These are phyloP conservation scores for Taphrina betulina DNA, from an alignment of 1,139 yeast species.

Conservation along the genomic window DNA sequence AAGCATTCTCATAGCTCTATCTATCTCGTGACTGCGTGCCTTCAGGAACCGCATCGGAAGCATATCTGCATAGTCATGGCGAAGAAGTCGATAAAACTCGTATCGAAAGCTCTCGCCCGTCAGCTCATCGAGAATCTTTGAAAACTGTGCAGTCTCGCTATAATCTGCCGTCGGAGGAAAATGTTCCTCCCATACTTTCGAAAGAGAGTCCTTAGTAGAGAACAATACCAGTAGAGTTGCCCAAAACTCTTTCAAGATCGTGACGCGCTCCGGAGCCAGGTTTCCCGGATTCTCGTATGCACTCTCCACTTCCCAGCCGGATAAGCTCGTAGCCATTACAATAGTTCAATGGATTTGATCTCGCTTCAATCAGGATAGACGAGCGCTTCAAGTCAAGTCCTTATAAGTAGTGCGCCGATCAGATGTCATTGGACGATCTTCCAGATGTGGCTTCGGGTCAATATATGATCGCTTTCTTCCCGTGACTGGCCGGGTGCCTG, in stretches of 20 bases:
- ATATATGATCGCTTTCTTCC: too few species aligned
- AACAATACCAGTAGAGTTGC: constrained; percentile 3
- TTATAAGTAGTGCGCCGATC: too few species aligned
- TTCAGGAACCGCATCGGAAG: constrained; percentile 28
- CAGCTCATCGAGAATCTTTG: constrained; percentile 2
- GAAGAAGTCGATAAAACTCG: constrained; percentile 17
- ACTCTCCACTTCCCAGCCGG: constrained; percentile 5
- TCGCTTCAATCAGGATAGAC: too few species aligned
- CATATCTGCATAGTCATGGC: constrained; percentile 28
- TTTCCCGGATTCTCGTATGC: constrained; percentile 11
- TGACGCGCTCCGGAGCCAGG: background rate
- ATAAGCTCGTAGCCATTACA: too few species aligned
- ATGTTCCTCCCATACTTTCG: background rate
- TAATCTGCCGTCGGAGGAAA: background rate
- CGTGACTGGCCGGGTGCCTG: too few species aligned
- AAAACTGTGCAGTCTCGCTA: constrained; percentile 11
- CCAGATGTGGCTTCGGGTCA: too few species aligned
- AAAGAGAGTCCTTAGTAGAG: background rate
- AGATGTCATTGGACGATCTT: too few species aligned
- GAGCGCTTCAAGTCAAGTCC: too few species aligned
- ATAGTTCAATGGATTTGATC: too few species aligned
- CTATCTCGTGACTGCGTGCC: constrained; percentile 24
- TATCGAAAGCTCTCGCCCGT: constrained; percentile 11
- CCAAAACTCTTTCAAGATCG: constrained; percentile 11
- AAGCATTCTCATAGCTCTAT: constrained; percentile 23